phyloP scores from a whole-genome alignment of 2,329 filamentous ascomycete species.

The Aspergillus quadrilineatus region DNA sequence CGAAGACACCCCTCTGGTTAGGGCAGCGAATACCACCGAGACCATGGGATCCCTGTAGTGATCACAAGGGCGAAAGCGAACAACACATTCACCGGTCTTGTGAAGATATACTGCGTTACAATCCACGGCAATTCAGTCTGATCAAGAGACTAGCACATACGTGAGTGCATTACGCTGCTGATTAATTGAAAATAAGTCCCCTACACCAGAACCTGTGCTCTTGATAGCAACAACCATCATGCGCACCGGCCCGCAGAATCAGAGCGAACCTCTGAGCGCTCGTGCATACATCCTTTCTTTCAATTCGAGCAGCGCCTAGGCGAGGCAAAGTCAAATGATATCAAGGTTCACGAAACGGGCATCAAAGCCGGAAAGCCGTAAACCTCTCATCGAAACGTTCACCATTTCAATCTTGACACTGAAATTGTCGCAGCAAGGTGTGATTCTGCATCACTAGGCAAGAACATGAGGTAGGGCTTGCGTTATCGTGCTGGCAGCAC shows the following conservation, averaged over 20 bases:
- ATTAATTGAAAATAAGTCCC: not conserved
- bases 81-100: too few relatives aligned
- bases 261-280: not conserved
- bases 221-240: not conserved
- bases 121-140: too few relatives aligned
- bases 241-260: conserved; percentile 3
- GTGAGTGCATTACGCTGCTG: not conserved
- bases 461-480: not conserved
- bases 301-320: not conserved
- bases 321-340: conserved; percentile 1
- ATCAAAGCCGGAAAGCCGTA: not conserved
- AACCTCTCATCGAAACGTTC: not conserved
- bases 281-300: not conserved
- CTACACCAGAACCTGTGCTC: not conserved
- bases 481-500: conserved; percentile 1
- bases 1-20: too few relatives aligned
- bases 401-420: not conserved
- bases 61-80: too few relatives aligned
- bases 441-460: not conserved
- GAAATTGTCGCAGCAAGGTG: not conserved
- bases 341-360: conserved; percentile 4
- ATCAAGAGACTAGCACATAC: not conserved
- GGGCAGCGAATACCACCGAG: too few relatives aligned
- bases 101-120: too few relatives aligned
- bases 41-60: too few relatives aligned